phyloP scores from a whole-genome alignment of 192 early-diverging fungal species.

The Lunasporangiospora selenospora region DNA sequence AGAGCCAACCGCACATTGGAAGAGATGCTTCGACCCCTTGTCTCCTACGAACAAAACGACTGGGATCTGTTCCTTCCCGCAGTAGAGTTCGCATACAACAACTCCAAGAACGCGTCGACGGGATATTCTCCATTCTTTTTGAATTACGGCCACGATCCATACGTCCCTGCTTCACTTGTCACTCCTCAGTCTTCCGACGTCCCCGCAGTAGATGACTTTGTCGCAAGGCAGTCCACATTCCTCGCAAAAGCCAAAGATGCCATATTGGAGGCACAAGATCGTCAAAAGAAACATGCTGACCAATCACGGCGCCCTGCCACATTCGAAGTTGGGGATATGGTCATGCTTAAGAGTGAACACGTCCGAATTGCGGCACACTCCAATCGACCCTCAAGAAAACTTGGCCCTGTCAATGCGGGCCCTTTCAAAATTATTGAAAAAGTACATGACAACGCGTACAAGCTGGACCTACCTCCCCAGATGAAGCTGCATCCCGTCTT shows the following conservation, averaged over 20 bases:
- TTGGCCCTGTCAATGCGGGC: background rate
- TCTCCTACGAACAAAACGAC: slow-evolving; percentile 21
- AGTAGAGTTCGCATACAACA: slow-evolving; percentile 58
- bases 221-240: background rate
- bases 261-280: background rate
- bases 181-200: too few relatives aligned
- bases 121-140: too few relatives aligned
- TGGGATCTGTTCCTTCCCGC: slow-evolving; percentile 53
- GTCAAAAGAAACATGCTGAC: background rate
- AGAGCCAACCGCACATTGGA: slow-evolving; percentile 10
- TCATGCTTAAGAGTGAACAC: slow-evolving; percentile 1
- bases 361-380: background rate
- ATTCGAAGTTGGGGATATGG: background rate
- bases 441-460: slow-evolving; percentile 2
- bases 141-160: too few relatives aligned
- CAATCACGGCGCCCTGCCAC: background rate
- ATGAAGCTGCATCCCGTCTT: background rate
- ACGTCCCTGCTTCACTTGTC: too few relatives aligned
- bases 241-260: slow-evolving; percentile 1
- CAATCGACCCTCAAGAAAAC: background rate
- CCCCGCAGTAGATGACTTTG: background rate
- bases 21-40: slow-evolving; percentile 7
- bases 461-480: background rate
- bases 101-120: too few relatives aligned
- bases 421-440: slow-evolving; percentile 7